Evolutionary conservation across 306 rosid species (phyloP), one percentile per base, ranked within the genome.

Genomic region (Glycine tomentella): DNA sequence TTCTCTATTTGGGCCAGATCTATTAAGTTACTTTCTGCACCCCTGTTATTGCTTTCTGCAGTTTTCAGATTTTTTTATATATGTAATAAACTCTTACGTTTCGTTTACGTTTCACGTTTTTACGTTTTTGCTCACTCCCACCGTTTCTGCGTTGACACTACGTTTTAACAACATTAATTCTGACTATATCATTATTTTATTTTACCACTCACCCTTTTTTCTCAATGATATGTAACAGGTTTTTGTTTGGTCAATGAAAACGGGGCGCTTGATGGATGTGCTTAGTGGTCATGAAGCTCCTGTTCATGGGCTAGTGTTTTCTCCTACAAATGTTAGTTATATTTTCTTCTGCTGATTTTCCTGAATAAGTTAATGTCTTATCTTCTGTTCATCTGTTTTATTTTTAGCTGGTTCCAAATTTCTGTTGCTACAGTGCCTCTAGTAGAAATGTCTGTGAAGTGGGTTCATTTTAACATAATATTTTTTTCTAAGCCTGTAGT

Each of bases 201-300:
- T 25, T 67, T 38, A 40, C 7, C 17, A 51, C 74, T 78, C 63
- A 74, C 80, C 42, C 49, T n/a, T 77, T 51, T 64, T 78, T 51
- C 51, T 44, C 14, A 56, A 65, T 64, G 76, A 57, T 81, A 36
- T 68, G 38, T 56, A 53, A 83, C 82, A 95, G 99, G 90, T 95
- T 80, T 95, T 89, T 88, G 97, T 95, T 31, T 95, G 99, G 99
- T 89, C 97, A 2, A 91, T 91, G 96, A 93, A 88, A 87, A 95
- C 96, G 2, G 91, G 96, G n/a, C 91, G 91, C 11, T 83, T 93
- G 84, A 85, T 90, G 92, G 98, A 93, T 66, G 81, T 88, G 66
- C 97, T 95, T 51, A 93, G 99, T 65, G 94, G 98, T 80, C 99
- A 95, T 77, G 99, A 90, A 88, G 98, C 97, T 66, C 98, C 97